phyloP scores from a whole-genome alignment of 2,329 filamentous ascomycete genomes.

The Neopestalotiopsis clavispora region DNA sequence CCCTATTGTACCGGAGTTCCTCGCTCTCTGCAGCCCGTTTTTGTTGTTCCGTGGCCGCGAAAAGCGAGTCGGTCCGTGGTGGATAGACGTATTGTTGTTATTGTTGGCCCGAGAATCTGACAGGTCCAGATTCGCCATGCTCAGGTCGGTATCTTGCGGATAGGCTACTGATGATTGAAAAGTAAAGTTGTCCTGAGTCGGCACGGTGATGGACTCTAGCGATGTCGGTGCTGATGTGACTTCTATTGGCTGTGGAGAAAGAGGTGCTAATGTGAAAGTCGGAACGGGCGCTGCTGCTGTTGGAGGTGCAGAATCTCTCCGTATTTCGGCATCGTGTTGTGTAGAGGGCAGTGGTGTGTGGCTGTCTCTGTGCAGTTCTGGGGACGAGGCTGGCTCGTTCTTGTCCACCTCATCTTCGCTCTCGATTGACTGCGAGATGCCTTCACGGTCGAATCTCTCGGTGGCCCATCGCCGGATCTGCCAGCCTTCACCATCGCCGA shows the following conservation, averaged over 20 bases:
- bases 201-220: slow-evolving; percentile 49
- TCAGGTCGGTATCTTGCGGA: slow-evolving; percentile 62
- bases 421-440: slow-evolving; percentile 58
- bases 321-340: slow-evolving; percentile 36
- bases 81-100: slow-evolving; percentile 35
- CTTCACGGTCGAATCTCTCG: slow-evolving; percentile 70
- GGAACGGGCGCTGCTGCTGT: slow-evolving; percentile 25
- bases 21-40: background rate
- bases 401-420: slow-evolving; percentile 75
- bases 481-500: slow-evolving; percentile 79
- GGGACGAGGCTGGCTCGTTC: slow-evolving; percentile 62
- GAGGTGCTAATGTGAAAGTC: background rate
- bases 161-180: slow-evolving; percentile 70
- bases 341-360: slow-evolving; percentile 41
- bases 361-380: slow-evolving; percentile 57
- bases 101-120: slow-evolving; percentile 55
- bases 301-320: slow-evolving; percentile 42
- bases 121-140: slow-evolving; percentile 64
- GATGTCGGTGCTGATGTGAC: slow-evolving; percentile 23
- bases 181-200: slow-evolving; percentile 67
- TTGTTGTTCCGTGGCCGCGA: slow-evolving; percentile 26
- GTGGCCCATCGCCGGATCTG: slow-evolving; percentile 68
- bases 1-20: slow-evolving; percentile 50
- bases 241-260: slow-evolving; percentile 21
- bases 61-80: slow-evolving; percentile 28